A percentile compares a stretch with the other conserved stretches of the same genome.
Conservation (phyloP, 257 asterid genomes). For the Solanum pennellii region DNA sequence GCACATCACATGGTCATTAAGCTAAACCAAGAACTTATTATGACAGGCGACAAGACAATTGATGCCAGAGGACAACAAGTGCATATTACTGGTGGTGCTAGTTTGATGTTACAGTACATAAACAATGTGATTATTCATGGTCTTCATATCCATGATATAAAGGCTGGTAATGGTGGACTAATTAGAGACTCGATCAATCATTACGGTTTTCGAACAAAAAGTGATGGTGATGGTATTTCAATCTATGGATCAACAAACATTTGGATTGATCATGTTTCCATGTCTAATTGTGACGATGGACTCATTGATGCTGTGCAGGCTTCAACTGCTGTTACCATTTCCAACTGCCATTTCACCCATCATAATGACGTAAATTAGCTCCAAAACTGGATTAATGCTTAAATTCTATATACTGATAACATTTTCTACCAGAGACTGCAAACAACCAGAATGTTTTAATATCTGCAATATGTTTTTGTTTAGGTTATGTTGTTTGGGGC, state of each 20-base stretch:
- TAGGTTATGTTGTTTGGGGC: conserved; percentile 27
- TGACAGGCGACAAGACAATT: conserved; percentile 20
- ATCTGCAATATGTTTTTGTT: neutral
- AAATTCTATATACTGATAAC: neutral
- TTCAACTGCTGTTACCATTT: conserved; percentile 24
- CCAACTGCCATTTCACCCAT: conserved; percentile 21
- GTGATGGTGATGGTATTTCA: conserved; percentile 30
- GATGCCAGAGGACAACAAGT: conserved; percentile 23
- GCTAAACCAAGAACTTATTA: conserved; percentile 15
- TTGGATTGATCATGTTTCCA: conserved; percentile 29
- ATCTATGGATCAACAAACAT: conserved; percentile 15
- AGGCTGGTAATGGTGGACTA: conserved; percentile 9
- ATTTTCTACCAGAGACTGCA: neutral
- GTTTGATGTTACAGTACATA: conserved; percentile 17
- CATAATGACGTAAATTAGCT: conserved; percentile 15
- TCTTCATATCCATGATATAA: conserved; percentile 11
- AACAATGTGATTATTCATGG: conserved; percentile 16
- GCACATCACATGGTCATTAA: conserved; percentile 9
- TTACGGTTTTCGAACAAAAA: conserved; percentile 8
- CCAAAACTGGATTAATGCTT: neutral
- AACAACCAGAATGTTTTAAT: neutral
- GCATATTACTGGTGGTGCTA: conserved; percentile 11
- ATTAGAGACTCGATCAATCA: conserved; percentile 17
- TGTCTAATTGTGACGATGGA: conserved; percentile 23
- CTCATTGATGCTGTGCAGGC: conserved; percentile 17